phyloP scores from a whole-genome alignment of 208 protist species.

The Novymonas esmeraldas region DNA sequence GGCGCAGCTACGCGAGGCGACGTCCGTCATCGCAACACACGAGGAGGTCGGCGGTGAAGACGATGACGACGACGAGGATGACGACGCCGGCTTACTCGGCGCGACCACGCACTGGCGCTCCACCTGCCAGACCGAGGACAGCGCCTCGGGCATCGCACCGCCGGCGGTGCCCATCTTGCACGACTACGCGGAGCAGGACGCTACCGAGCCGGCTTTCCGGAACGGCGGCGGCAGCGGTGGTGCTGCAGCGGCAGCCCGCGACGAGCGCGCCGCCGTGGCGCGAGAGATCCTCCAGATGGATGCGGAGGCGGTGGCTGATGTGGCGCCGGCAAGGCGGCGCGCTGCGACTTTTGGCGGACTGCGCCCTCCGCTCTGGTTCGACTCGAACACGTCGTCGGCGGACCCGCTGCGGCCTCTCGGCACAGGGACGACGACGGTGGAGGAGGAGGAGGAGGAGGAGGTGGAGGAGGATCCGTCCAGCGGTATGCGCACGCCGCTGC shows the following conservation, averaged over 20 bases:
- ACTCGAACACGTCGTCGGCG: constrained; percentile 3
- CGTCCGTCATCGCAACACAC: neutral
- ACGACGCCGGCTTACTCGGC: constrained; percentile 12
- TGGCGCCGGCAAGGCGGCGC: constrained; percentile 11
- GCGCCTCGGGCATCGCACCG: neutral
- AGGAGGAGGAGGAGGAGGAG: constrained; percentile 8
- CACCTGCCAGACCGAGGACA: constrained; percentile 25
- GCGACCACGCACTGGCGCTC: constrained; percentile 30
- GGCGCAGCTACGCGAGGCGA: constrained; percentile 25
- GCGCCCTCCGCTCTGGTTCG: constrained; percentile 18
- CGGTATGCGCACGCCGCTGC: constrained; percentile 31
- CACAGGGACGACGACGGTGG: too few species aligned
- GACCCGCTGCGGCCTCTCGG: constrained; percentile 3
- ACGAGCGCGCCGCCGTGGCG: neutral
- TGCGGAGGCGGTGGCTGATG: constrained; percentile 16
- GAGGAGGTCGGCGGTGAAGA: neutral
- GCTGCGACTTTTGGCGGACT: constrained; percentile 28
- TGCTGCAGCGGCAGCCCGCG: neutral
- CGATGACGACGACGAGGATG: constrained; percentile 9
- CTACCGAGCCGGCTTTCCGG: neutral
- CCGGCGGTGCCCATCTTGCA: neutral
- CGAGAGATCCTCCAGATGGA: constrained; percentile 26
- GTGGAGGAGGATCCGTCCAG: constrained; percentile 26
- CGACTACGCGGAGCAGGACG: neutral
- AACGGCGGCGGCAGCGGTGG: too few species aligned